These are phyloP conservation scores for Chrysoporthe austroafricana DNA, from an alignment of 2,329 filamentous ascomycete species.

Conservation along the genomic window DNA sequence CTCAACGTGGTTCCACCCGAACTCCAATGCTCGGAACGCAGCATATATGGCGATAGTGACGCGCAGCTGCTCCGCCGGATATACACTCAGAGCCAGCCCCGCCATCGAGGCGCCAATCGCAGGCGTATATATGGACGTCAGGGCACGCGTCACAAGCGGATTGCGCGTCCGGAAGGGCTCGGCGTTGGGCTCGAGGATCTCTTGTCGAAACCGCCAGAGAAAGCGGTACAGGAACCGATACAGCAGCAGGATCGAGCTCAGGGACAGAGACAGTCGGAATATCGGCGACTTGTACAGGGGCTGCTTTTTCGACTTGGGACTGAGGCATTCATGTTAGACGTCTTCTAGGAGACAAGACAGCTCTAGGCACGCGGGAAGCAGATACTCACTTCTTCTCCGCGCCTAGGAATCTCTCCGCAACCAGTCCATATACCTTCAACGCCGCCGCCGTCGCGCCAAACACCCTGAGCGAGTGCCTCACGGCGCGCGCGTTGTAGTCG, in stretches of 20 bases:
- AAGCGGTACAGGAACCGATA: constrained; percentile 91
- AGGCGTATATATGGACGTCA: constrained; percentile 84
- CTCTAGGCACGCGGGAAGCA: not conserved
- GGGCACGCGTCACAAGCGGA: constrained; percentile 70
- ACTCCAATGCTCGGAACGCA: constrained; percentile 81
- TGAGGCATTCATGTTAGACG: constrained; percentile 21
- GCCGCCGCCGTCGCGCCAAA: constrained; percentile 67
- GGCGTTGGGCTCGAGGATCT: constrained; percentile 79
- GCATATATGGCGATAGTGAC: constrained; percentile 82
- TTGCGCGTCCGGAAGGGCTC: constrained; percentile 82
- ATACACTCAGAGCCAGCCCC: constrained; percentile 80
- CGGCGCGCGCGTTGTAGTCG: constrained; percentile 71
- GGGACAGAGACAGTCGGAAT: constrained; percentile 77
- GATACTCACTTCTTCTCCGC: constrained; percentile 49
- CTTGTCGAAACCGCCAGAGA: constrained; percentile 76
- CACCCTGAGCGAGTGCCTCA: constrained; percentile 72
- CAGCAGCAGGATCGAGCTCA: constrained; percentile 84
- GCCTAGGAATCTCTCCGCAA: constrained; percentile 53
- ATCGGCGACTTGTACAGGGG: constrained; percentile 68
- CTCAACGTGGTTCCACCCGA: constrained; percentile 82
- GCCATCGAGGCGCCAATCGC: constrained; percentile 89
- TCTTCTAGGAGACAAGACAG: constrained; percentile 33
- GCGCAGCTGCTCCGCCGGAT: constrained; percentile 67
- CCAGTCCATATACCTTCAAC: constrained; percentile 64
- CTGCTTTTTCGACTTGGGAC: constrained; percentile 46